Conservation (phyloP, 805 yeast species). For the Suhomyces pyralidae region DNA sequence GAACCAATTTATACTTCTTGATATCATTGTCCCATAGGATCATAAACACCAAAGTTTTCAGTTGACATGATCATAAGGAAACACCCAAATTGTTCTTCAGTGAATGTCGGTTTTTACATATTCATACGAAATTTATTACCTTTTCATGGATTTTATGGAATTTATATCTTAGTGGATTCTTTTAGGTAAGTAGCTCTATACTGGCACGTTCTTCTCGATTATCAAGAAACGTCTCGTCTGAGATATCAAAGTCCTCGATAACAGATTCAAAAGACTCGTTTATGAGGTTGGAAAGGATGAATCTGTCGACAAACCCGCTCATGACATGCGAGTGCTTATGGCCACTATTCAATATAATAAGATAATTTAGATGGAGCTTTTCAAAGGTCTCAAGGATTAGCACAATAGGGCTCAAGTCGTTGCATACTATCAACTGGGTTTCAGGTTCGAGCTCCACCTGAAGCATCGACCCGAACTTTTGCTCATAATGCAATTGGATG, state of each 20-base stretch:
- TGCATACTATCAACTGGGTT: slow-evolving; percentile 23
- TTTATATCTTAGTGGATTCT: background rate
- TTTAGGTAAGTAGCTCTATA: slow-evolving; percentile 28
- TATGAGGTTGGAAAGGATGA: slow-evolving; percentile 29
- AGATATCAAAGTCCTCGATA: slow-evolving; percentile 2
- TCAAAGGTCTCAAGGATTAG: slow-evolving; percentile 38
- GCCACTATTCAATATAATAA: slow-evolving; percentile 22
- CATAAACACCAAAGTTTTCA: too few species aligned
- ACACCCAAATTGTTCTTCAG: too few species aligned
- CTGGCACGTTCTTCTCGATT: slow-evolving; percentile 21
- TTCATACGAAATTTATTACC: too few species aligned
- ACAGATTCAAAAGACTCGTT: slow-evolving; percentile 24
- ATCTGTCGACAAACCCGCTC: slow-evolving; percentile 40
- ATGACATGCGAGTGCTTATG: slow-evolving; percentile 13
- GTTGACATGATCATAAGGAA: too few species aligned
- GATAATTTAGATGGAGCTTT: slow-evolving; percentile 35
- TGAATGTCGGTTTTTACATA: too few species aligned
- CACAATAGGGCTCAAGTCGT: slow-evolving; percentile 29
- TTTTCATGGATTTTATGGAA: too few species aligned
- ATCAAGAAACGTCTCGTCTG: slow-evolving; percentile 10
- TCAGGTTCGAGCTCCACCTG: slow-evolving; percentile 19
- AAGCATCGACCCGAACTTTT: slow-evolving; percentile 3
- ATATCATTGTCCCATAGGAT: too few species aligned
- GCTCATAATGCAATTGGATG: slow-evolving; percentile 24
- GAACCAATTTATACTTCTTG: too few species aligned